These are phyloP conservation scores for Chlorella variabilis DNA, from an alignment of 163 green algal species.

Conservation along the genomic window DNA sequence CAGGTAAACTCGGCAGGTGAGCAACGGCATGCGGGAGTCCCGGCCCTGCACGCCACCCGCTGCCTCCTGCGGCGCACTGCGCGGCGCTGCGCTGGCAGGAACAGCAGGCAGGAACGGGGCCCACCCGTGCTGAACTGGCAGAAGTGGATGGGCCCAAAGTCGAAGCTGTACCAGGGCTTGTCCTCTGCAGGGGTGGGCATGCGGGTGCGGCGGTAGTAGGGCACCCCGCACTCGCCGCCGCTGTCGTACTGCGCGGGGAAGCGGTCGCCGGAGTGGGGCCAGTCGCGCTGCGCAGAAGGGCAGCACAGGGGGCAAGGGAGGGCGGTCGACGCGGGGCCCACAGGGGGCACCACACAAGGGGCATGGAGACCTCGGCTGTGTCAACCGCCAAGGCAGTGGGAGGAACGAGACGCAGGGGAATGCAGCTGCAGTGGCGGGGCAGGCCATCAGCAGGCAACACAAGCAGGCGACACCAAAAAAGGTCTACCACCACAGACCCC, in stretches of 20 bases:
- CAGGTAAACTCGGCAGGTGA: too few species aligned
- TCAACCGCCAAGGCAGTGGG: too few species aligned
- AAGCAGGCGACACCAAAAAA: too few species aligned
- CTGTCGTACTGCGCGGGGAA: constrained; percentile 58
- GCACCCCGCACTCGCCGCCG: constrained; percentile 67
- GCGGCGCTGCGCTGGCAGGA: not conserved
- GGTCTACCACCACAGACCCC: too few species aligned
- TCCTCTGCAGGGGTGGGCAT: constrained; percentile 41
- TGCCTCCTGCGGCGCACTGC: too few species aligned
- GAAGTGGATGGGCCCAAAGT: constrained; percentile 86
- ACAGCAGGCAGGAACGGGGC: not conserved
- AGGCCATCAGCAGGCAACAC: too few species aligned
- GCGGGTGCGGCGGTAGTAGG: constrained; percentile 43
- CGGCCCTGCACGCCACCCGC: too few species aligned
- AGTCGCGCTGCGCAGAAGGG: constrained; percentile 34
- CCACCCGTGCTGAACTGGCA: constrained; percentile 68
- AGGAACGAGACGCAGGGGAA: too few species aligned
- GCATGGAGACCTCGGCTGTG: not conserved
- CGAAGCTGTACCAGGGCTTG: constrained; percentile 83
- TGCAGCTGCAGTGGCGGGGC: too few species aligned
- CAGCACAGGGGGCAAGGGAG: not conserved
- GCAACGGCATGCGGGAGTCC: too few species aligned
- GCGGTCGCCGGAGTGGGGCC: constrained; percentile 41
- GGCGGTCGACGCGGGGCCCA: too few species aligned
- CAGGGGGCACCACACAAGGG: too few species aligned